phyloP scores from a whole-genome alignment of 495 filamentous ascomycete genomes.

The Thozetella sp. region DNA sequence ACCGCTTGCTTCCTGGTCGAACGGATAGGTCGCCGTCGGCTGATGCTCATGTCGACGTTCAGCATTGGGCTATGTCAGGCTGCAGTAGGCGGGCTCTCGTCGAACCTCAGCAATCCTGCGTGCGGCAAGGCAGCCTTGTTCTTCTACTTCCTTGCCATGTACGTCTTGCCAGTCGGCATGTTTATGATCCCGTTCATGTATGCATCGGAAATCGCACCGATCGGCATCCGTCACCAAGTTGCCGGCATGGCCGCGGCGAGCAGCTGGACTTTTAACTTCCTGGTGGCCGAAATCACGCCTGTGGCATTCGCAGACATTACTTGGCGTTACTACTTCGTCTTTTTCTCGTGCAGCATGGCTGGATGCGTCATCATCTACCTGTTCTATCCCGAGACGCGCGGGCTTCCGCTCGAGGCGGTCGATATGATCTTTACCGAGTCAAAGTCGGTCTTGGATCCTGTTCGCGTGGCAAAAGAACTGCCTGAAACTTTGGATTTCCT shows the following conservation, averaged over 20 bases:
- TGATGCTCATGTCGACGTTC: not conserved
- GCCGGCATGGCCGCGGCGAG: not conserved
- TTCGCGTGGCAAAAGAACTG: not conserved
- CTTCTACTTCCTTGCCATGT: not conserved
- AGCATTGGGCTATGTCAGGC: not conserved
- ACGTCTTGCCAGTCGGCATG: not conserved
- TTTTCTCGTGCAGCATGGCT: not conserved
- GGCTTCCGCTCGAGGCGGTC: constrained; percentile 1
- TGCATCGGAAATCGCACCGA: not conserved
- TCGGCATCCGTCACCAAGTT: not conserved
- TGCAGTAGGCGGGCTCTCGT: not conserved
- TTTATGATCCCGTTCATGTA: not conserved
- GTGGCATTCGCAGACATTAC: not conserved
- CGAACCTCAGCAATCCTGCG: not conserved
- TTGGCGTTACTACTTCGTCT: not conserved
- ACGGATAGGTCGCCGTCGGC: not conserved
- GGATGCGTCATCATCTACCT: not conserved
- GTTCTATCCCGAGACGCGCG: constrained; percentile 1
- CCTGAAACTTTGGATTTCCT: not conserved
- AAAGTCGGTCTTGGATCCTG: not conserved
- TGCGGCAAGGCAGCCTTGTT: not conserved
- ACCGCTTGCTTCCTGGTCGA: not conserved
- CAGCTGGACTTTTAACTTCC: not conserved
- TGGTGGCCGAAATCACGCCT: not conserved
- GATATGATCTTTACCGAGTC: not conserved